phyloP scores from a whole-genome alignment of 1,284 basidiomycete species.

The Jaminaea rosea region DNA sequence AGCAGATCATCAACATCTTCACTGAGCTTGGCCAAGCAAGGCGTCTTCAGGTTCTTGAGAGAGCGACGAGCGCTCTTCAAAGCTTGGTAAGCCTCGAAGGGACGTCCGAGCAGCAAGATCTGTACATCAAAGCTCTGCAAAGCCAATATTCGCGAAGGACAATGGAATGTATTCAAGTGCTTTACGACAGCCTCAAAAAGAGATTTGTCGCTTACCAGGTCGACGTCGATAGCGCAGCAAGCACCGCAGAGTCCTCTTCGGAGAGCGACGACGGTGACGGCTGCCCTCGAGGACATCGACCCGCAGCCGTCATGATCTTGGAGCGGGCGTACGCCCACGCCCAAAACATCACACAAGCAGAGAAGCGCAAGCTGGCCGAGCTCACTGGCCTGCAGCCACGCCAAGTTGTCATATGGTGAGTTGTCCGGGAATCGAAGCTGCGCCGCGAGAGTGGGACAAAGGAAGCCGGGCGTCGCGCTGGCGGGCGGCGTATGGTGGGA shows the following conservation, averaged over 20 bases:
- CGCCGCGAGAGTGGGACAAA: constrained; percentile 2
- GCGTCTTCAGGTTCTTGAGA: no score
- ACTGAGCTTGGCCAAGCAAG: no score
- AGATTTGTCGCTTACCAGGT: neutral
- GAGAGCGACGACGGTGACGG: neutral
- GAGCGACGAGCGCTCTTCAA: no score
- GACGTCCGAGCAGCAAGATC: neutral
- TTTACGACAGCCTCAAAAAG: neutral
- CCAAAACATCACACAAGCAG: constrained; percentile 40
- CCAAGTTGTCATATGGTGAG: constrained; percentile 45
- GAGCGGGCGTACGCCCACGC: constrained; percentile 37
- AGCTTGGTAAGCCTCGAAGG: neutral
- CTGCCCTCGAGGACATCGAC: constrained; percentile 17
- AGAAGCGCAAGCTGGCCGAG: constrained; percentile 35
- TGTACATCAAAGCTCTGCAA: neutral
- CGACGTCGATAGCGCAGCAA: constrained; percentile 1
- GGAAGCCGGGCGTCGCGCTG: neutral
- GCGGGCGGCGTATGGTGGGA: no score
- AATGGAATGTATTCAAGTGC: neutral
- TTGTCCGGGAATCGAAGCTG: constrained; percentile 7
- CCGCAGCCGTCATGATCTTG: constrained; percentile 22
- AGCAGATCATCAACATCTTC: no score
- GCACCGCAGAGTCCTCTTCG: neutral
- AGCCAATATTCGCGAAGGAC: neutral
- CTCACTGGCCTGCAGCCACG: constrained; percentile 37